Evolutionary conservation across 768 basidiomycete species (phyloP).

Genomic region (Hydnomerulius pinastri): DNA sequence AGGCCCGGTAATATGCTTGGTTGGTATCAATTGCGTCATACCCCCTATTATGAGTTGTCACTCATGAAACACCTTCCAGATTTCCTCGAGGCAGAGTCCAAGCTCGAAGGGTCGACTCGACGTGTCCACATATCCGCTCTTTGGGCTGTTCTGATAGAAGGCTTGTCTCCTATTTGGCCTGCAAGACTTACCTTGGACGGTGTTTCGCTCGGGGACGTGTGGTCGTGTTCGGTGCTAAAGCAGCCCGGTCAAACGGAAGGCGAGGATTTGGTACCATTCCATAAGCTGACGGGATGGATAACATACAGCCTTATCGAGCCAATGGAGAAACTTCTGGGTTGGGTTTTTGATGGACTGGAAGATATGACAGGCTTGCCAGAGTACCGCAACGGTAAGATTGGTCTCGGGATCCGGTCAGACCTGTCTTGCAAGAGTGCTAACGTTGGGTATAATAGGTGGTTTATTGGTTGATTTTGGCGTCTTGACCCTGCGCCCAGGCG

Average conservation of each 20-base stretch:
- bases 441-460: constrained; percentile 57
- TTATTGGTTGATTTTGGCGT: constrained; percentile 85
- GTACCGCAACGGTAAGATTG: constrained; percentile 78
- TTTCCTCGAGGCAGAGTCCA: constrained; percentile 63
- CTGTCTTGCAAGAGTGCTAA: not conserved
- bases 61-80: constrained; percentile 42
- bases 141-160: constrained; percentile 82
- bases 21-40: constrained; percentile 31
- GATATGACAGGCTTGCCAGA: constrained; percentile 93
- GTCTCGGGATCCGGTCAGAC: not conserved
- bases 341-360: constrained; percentile 80
- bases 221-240: constrained; percentile 72
- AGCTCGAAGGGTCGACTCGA: constrained; percentile 39
- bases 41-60: not conserved
- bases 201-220: constrained; percentile 86
- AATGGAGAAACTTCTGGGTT: constrained; percentile 72
- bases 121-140: constrained; percentile 71
- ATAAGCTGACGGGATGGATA: constrained; percentile 94
- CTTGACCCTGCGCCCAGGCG: constrained; percentile 61
- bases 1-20: constrained; percentile 85
- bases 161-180: constrained; percentile 90
- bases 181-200: constrained; percentile 65
- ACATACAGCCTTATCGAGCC: constrained; percentile 88
- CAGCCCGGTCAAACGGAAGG: constrained; percentile 42
- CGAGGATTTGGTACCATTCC: constrained; percentile 86